phyloP scores from a whole-genome alignment of 345 rosid genomes.

The Ailanthus altissimus region DNA sequence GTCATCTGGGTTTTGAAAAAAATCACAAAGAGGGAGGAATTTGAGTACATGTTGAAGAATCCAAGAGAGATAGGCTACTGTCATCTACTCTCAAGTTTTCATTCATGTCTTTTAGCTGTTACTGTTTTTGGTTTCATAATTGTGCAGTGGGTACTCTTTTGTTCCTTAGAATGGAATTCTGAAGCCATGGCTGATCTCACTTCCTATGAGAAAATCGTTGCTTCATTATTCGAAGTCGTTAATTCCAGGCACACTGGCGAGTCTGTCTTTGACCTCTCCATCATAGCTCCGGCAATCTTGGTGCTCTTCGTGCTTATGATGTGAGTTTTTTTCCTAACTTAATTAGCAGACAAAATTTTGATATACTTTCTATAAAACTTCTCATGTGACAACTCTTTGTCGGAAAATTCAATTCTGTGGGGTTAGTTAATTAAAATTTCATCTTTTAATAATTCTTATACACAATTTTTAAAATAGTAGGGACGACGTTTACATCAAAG shows the following conservation, averaged over 20 bases:
- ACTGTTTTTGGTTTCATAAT: slow-evolving; percentile 32
- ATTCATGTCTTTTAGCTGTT: slow-evolving; percentile 4
- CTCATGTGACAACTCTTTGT: too few relatives aligned
- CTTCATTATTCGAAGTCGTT: slow-evolving; percentile 27
- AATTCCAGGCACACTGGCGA: slow-evolving; percentile 43
- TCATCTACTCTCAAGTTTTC: slow-evolving; percentile 24
- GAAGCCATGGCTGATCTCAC: slow-evolving; percentile 24
- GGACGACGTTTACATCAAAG: too few relatives aligned
- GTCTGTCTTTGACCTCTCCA: slow-evolving; percentile 31
- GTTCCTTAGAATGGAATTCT: slow-evolving; percentile 41
- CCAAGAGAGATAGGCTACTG: slow-evolving; percentile 16
- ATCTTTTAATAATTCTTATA: too few relatives aligned
- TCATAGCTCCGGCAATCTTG: slow-evolving; percentile 31
- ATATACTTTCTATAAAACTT: too few relatives aligned
- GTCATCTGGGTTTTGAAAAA: slow-evolving; percentile 33
- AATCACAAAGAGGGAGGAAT: slow-evolving; percentile 14
- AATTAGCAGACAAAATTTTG: too few relatives aligned
- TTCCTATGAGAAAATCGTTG: slow-evolving; percentile 22
- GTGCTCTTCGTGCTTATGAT: slow-evolving; percentile 35
- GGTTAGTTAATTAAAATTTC: too few relatives aligned
- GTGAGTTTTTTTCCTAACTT: slow-evolving; percentile 25
- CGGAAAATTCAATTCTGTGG: too few relatives aligned
- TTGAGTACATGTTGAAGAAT: slow-evolving; percentile 23
- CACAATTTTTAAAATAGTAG: too few relatives aligned
- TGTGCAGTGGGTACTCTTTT: slow-evolving; percentile 30